Evolutionary conservation across 352 stramenopile species (phyloP).

Genomic region (Pythium aquatile): DNA sequence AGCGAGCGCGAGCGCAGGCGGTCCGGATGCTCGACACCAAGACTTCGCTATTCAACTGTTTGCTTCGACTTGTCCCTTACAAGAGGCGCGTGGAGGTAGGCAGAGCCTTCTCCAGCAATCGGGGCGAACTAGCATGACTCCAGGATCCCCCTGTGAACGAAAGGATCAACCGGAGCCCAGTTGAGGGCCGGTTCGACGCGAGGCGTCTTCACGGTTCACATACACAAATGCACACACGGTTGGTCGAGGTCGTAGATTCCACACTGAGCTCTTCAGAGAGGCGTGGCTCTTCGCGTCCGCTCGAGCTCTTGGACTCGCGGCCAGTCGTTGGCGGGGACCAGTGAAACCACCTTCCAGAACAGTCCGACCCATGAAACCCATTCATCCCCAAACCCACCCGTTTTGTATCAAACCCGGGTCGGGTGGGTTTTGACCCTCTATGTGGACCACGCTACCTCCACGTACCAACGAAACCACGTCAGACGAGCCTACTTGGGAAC

Average conservation of each 20-base stretch:
- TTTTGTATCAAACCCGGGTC: not conserved
- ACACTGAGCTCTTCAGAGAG: not conserved
- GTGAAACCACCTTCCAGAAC: slow-evolving; percentile 1
- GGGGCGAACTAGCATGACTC: slow-evolving; percentile 81
- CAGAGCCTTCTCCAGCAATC: slow-evolving; percentile 33
- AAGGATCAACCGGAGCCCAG: slow-evolving; percentile 79
- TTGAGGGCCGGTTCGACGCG: slow-evolving; percentile 30
- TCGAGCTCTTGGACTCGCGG: slow-evolving; percentile 2
- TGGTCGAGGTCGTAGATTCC: not conserved
- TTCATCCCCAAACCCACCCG: not conserved
- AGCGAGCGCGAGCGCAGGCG: slow-evolving; percentile 44
- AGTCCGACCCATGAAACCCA: not conserved
- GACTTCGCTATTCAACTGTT: slow-evolving; percentile 90
- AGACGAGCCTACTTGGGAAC: not conserved
- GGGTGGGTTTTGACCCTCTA: not conserved
- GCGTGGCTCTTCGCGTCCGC: not conserved
- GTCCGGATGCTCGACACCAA: slow-evolving; percentile 85
- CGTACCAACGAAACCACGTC: not conserved
- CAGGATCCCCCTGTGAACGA: slow-evolving; percentile 86
- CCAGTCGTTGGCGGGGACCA: slow-evolving; percentile 5
- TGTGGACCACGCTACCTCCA: slow-evolving; percentile 1
- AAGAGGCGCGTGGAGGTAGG: slow-evolving; percentile 31
- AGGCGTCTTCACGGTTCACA: not conserved
- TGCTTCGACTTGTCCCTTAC: slow-evolving; percentile 89
- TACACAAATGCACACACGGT: slow-evolving; percentile 10